Percentiles rank a stretch among this genome's conserved stretches.
phyloP scores from a whole-genome alignment of 2,329 filamentous ascomycete genomes.

The Thielaviopsis musarum region DNA sequence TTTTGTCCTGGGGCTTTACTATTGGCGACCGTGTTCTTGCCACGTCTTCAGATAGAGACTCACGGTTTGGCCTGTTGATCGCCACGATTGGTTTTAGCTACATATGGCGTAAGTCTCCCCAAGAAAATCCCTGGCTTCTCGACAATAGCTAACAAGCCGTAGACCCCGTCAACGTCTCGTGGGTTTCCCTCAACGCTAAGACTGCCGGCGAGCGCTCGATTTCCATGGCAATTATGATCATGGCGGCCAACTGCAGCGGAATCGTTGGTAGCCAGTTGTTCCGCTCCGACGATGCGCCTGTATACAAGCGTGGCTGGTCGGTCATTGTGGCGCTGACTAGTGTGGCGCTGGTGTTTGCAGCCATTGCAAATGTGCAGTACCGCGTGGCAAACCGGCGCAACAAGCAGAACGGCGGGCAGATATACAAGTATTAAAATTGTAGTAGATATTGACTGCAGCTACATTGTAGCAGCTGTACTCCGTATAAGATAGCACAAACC shows the following conservation, averaged over 20 bases:
- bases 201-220: slow-evolving; percentile 18
- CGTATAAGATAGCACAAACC: no score
- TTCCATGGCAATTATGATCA: slow-evolving; percentile 20
- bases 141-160: no score
- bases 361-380: slow-evolving; percentile 16
- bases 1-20: slow-evolving; percentile 17
- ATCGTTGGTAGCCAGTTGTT: slow-evolving; percentile 19
- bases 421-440: neutral
- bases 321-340: slow-evolving; percentile 16
- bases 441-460: no score
- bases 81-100: slow-evolving; percentile 16
- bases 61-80: slow-evolving; percentile 18
- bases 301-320: slow-evolving; percentile 18
- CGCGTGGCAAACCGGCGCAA: slow-evolving; percentile 8
- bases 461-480: no score
- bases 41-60: slow-evolving; percentile 15
- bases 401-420: neutral
- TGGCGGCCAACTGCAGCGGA: slow-evolving; percentile 19
- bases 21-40: slow-evolving; percentile 18
- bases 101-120: slow-evolving; percentile 18
- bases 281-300: slow-evolving; percentile 17
- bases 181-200: slow-evolving; percentile 18
- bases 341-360: slow-evolving; percentile 14
- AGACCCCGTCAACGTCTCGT: slow-evolving; percentile 18
- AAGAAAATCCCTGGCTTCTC: no score